Conservation (phyloP, 192 early-diverging fungal genomes). For the Diversispora epigaea region DNA sequence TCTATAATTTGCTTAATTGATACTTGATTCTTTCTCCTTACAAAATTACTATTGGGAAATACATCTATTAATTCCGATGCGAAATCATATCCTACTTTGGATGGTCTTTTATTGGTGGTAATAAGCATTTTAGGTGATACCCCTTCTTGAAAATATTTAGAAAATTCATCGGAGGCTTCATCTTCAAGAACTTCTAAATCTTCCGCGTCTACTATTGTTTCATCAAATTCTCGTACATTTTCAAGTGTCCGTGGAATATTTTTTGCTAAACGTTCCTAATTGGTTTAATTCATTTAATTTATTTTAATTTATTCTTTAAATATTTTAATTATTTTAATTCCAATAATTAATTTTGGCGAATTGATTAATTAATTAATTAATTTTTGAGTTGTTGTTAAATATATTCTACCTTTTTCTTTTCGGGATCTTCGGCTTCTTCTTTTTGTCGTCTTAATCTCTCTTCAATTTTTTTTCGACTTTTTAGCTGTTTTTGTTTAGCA, state of each 20-base stretch:
- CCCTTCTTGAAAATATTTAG: conserved; percentile 82
- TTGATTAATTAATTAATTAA: too few relatives aligned
- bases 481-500: conserved; percentile 14
- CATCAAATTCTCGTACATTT: conserved; percentile 88
- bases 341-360: too few relatives aligned
- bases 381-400: too few relatives aligned
- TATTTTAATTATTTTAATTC: too few relatives aligned
- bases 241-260: conserved; percentile 94
- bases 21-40: conserved; percentile 84
- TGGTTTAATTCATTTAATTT: not conserved
- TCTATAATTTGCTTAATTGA: conserved; percentile 90
- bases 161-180: conserved; percentile 82
- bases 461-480: conserved; percentile 15
- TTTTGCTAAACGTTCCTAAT: conserved; percentile 74
- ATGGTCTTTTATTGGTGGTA: conserved; percentile 75
- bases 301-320: not conserved
- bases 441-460: conserved; percentile 11
- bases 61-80: conserved; percentile 85
- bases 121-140: conserved; percentile 88
- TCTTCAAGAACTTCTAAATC: conserved; percentile 83
- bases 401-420: conserved; percentile 16
- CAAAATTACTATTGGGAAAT: conserved; percentile 87
- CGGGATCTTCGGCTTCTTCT: conserved; percentile 28
- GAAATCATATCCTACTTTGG: conserved; percentile 69
- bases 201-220: conserved; percentile 78